Base-by-base conservation (phyloP, 805 yeast genomes). In the Candida taoyuanica region DNA sequence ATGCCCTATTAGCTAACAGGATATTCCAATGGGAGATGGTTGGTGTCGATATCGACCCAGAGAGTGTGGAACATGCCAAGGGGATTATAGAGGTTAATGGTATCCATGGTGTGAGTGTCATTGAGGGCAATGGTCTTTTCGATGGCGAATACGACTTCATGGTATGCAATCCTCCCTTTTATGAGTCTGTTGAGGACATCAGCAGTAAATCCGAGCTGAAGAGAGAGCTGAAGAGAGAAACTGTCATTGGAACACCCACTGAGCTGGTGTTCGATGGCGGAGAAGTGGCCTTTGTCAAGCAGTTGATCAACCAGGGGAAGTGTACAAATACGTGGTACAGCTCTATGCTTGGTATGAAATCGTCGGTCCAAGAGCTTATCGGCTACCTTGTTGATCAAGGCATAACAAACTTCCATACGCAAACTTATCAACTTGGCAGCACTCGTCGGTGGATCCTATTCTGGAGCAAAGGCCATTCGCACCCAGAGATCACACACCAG, bases 131-230 rank as follows among this genome's bases (percentile, higher is more conserved):
- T 33, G 53, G 51, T 1, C 33, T 52, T 14, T 38, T 38, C 17
- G 36, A 26, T 2, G 18, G 29, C n/a, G 38, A 34, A 4, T 43
- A 46, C 17, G 42, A 40, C 23, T 63, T 72, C 40, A 57, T 64
- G 5, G 60, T 74, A 50, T 73, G 79, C 49, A 74, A 74, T 46
- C 80, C 80, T 3, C 80, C 80, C 2, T 74, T 74, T 46, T 74
- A 71, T 47, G 38, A 47, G 3, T 60, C 70, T 0, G 9, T 18
- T 0, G 55, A 49, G 1, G 76, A 71, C 31, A 42, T 69, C 48
- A 36, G 42, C 5, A 27, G 33, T 3, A 51, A 53, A 13, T 29
- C 37, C 7, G 29, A 29, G 2, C n/a, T 26, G 5, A 73, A 71
- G 43, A 19, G 30, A 5, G 12, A 7, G 3, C 24, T 46, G 5